Evolutionary conservation across 1,284 basidiomycete species (phyloP), one percentile per base, ranked within the genome.

Genomic region (Boletus putidus): DNA sequence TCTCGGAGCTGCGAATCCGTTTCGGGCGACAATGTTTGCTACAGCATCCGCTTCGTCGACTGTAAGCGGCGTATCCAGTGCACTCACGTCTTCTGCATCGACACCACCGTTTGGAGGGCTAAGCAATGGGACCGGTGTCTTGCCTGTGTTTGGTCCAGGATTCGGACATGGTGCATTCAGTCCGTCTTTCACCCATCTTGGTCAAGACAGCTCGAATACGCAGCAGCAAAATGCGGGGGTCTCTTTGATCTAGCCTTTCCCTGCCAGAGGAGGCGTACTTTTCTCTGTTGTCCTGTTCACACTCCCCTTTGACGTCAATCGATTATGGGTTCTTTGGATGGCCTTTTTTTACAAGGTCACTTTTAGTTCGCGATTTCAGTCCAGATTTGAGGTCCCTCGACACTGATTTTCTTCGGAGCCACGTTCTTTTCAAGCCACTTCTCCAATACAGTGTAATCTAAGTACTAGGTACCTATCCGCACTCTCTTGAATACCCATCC

Each of bases 1-100:
- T 25, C 74, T 73, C 16, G 85, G 85, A 20, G 78, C 75, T 29
- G 85, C 83, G 12, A 92, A 92, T 65, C 90, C 91, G 11, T 92
- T 92, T 78, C 82, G 90, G 46, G 83, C 86, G 12, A 86, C 85
- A 4, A 85, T 84, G 82, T 75, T 78, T 53, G 55, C 63, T 15
- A 45, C 67, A 15, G 58, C 63, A 9, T 61, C 74, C 31, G 47
- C 55, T 42, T 42, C 54, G 9, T 45, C 55, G 11, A n/a, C 47
- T 31, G 45, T 31, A 33, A 40, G 43, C 2, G 54, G 49, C 9
- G 18, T 42, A n/a, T 31, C 65, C 9, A 52, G 29, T 36, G n/a
- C 61, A 15, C 43, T 70, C 33, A n/a, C 48, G 25, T 50, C 67
- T 25, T 72, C 71, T 40, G 49, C 59, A 39, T 72, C 70, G 20